These are phyloP conservation scores for Stephania yunnanensis DNA, from an alignment of 164 flowering plant genomes.

Conservation along the genomic window DNA sequence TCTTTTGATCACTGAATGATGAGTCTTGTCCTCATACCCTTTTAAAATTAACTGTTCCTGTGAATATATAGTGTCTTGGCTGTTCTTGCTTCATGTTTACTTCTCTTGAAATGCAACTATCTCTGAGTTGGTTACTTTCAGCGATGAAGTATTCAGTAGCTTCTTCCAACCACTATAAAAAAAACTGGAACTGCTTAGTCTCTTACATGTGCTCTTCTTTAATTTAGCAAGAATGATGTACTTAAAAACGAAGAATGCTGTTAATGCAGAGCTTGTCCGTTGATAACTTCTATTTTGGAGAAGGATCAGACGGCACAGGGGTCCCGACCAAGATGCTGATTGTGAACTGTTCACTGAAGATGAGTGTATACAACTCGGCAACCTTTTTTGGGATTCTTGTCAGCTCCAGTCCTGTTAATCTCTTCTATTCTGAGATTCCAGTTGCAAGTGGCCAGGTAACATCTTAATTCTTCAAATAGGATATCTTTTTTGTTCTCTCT, in stretches of 20 bases:
- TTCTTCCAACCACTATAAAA: too few relatives aligned
- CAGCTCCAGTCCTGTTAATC: slow-evolving; percentile 56
- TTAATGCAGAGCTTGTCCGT: slow-evolving; percentile 64
- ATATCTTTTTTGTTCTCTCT: too few relatives aligned
- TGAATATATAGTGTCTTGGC: neutral
- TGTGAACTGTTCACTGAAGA: slow-evolving; percentile 58
- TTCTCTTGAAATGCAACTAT: neutral
- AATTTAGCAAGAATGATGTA: neutral
- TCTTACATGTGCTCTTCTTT: neutral
- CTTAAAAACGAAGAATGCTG: neutral
- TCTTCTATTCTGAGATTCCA: slow-evolving; percentile 62
- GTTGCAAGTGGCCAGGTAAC: slow-evolving; percentile 83
- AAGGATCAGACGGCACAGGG: slow-evolving; percentile 73
- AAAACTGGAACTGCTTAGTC: neutral
- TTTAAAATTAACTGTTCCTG: too few relatives aligned
- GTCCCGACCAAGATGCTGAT: slow-evolving; percentile 86
- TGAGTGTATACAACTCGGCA: slow-evolving; percentile 78
- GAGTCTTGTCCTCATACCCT: too few relatives aligned
- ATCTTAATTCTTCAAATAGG: neutral
- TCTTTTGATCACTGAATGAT: neutral
- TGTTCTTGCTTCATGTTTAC: neutral
- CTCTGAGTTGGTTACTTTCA: neutral
- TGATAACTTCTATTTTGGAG: slow-evolving; percentile 52
- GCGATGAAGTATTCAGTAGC: neutral
- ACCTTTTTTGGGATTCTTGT: slow-evolving; percentile 90